phyloP scores from a whole-genome alignment of 2,329 filamentous ascomycete species.

The Onygenales sp. region DNA sequence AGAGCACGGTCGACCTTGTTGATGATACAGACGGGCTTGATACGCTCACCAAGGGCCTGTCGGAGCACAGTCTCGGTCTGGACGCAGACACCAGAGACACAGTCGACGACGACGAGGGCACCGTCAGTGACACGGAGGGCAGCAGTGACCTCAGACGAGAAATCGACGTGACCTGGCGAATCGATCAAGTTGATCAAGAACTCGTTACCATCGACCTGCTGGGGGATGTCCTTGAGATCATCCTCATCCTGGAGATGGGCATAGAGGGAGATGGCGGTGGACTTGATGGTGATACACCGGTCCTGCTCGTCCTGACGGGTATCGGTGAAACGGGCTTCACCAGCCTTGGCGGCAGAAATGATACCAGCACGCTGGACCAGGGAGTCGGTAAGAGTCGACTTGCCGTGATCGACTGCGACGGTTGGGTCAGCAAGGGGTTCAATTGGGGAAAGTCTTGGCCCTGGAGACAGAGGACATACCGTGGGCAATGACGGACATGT shows the following conservation, averaged over 20 bases:
- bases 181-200: slow-evolving; percentile 99
- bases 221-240: slow-evolving; percentile 88
- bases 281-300: slow-evolving; percentile 99
- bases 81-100: slow-evolving; percentile 98
- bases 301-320: slow-evolving; percentile 97
- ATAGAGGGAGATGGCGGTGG: slow-evolving; percentile 97
- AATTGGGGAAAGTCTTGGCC: too few species aligned
- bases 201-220: slow-evolving; percentile 80
- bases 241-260: slow-evolving; percentile 70
- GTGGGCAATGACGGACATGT: slow-evolving; percentile 99
- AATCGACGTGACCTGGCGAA: slow-evolving; percentile 99
- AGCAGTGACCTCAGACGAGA: slow-evolving; percentile 98
- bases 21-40: slow-evolving; percentile 99
- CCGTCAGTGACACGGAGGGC: slow-evolving; percentile 99
- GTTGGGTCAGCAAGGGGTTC: background rate
- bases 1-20: slow-evolving; percentile 99
- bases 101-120: slow-evolving; percentile 99
- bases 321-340: slow-evolving; percentile 91
- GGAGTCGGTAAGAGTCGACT: slow-evolving; percentile 98
- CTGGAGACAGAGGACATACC: slow-evolving; percentile 39
- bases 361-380: slow-evolving; percentile 99
- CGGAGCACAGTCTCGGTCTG: slow-evolving; percentile 99
- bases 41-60: slow-evolving; percentile 98
- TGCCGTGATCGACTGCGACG: slow-evolving; percentile 84
- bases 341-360: slow-evolving; percentile 95